Evolutionary conservation across 108 stramenopile species (phyloP).

Genomic region (Skeletonema menzelii): DNA sequence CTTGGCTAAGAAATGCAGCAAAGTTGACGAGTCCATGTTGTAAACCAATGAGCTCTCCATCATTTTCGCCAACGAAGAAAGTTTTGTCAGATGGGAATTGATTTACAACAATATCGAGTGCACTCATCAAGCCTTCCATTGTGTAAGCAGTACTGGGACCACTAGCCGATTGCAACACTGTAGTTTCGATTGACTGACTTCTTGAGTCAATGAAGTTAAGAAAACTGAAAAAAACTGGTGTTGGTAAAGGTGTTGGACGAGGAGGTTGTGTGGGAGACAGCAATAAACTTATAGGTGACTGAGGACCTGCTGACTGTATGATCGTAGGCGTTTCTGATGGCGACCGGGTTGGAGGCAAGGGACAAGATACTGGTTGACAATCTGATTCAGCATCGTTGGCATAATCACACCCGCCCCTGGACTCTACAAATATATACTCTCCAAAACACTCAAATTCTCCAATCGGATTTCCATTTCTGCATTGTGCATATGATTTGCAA

Average conservation of each 20-base stretch:
- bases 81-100: constrained; percentile 26
- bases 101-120: constrained; percentile 18
- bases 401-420: neutral
- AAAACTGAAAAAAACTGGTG: neutral
- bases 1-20: constrained; percentile 26
- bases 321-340: neutral
- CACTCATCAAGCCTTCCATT: constrained; percentile 15
- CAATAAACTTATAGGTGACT: too few relatives aligned
- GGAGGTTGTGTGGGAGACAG: neutral
- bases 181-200: neutral
- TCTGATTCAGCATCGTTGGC: neutral
- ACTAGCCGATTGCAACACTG: constrained; percentile 24
- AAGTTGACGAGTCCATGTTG: constrained; percentile 33
- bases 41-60: constrained; percentile 6
- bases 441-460: constrained; percentile 6
- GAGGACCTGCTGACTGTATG: too few relatives aligned
- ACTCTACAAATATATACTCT: neutral
- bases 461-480: neutral
- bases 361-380: neutral
- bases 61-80: constrained; percentile 20
- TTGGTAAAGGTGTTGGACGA: neutral
- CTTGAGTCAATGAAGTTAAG: constrained; percentile 1
- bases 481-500: neutral
- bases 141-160: constrained; percentile 24
- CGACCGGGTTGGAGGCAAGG: neutral